Evolutionary conservation across 2,329 filamentous ascomycete genomes (phyloP), one percentile per base, ranked within the genome.

Genomic region (Botryotinia convoluta): DNA sequence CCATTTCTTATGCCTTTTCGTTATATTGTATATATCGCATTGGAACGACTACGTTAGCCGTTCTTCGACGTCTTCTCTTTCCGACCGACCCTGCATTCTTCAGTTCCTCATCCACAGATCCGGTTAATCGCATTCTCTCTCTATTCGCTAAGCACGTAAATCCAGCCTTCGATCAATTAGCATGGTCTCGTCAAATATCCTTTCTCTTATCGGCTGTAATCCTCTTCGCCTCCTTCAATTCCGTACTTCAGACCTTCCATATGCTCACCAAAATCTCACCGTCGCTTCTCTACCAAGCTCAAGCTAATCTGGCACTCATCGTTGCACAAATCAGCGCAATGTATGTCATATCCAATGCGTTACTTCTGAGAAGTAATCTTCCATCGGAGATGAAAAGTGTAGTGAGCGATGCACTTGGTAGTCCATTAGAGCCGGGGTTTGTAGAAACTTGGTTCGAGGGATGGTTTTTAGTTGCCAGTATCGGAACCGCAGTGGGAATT

Each of bases 11-110:
- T 76, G 82, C 86, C 35, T 97, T 97, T 81, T 91, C 92, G 71
- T 76, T 92, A 67, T 97, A 97, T 85, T 97, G 94, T 84, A 84
- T 95, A 48, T 97, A 96, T 83, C 92, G 94, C 71, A 92, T 97
- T 76, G 81, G 88, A 29, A 92, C 93, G 1, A 96, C 93, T 0
- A 86, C 86, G 0, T 79, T 95, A 8, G 91, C 92, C 1, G 91
- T 89, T 1, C 76, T 93, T 7, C 90, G 90, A 7, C 90, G 93
- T 14, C 80, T 81, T 71, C 62, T 79, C 37, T 78, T 76, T 51
- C 76, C 77, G 32, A 76, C 84, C 29, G 75, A 71, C 86, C 86
- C 74, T 83, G 84, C 72, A 39, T 76, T 51, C 22, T 76, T 77
- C 72, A 77, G 77, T 60, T 88, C 54, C 91, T 93, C 82, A 87